These are phyloP conservation scores for Plantago elongata DNA, from an alignment of 257 asterid genomes.

Conservation along the genomic window DNA sequence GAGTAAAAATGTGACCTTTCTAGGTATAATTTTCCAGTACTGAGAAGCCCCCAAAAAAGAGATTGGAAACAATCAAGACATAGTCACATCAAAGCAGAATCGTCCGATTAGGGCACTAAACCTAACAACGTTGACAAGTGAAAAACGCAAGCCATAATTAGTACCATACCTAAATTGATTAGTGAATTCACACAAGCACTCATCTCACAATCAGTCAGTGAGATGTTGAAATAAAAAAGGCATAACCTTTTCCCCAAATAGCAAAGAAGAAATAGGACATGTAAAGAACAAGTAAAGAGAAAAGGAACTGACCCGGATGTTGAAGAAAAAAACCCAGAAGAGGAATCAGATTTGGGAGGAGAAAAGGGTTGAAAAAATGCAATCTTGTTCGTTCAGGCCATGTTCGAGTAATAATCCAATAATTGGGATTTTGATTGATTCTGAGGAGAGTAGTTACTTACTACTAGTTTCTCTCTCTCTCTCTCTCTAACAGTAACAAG, in stretches of 20 bases:
- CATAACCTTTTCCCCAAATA: too few species aligned
- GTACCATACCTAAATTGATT: not conserved
- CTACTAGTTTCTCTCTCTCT: too few species aligned
- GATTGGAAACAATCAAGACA: slow-evolving; percentile 14
- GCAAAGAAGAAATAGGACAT: slow-evolving; percentile 21
- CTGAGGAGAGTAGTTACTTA: too few species aligned
- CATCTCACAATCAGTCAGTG: too few species aligned
- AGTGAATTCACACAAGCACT: not conserved
- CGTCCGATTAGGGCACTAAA: slow-evolving; percentile 20
- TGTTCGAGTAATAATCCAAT: too few species aligned
- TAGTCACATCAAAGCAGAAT: slow-evolving; percentile 25
- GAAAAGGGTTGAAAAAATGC: not conserved
- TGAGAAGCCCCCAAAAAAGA: too few species aligned
- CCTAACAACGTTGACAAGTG: slow-evolving; percentile 9
- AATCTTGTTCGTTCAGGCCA: too few species aligned
- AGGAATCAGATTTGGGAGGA: not conserved
- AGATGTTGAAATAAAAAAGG: too few species aligned
- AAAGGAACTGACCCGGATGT: not conserved
- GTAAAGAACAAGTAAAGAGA: slow-evolving; percentile 25
- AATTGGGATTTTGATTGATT: too few species aligned
- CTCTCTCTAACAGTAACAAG: too few species aligned
- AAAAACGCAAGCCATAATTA: slow-evolving; percentile 1
- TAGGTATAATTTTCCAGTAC: slow-evolving; percentile 18
- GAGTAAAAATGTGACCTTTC: slow-evolving; percentile 18
- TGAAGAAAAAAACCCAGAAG: slow-evolving; percentile 12